Percentiles rank a stretch among this genome's conserved stretches.
Conservation (phyloP, 2,329 filamentous ascomycete species). For the Phoma herbarum region DNA sequence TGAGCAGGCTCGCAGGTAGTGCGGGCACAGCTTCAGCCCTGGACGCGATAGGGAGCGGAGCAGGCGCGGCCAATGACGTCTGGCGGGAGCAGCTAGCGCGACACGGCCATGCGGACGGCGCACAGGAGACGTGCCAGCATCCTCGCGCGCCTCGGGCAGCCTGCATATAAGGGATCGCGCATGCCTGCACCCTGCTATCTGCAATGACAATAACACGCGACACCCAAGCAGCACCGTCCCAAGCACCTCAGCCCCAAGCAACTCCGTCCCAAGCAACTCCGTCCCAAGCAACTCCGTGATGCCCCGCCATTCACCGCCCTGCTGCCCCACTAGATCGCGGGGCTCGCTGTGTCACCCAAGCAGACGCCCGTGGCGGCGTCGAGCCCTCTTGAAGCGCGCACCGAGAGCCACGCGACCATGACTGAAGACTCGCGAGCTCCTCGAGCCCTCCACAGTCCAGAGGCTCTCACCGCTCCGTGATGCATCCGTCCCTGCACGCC, state of each 20-base stretch:
- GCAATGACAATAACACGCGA: constrained; percentile 1
- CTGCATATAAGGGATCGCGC: constrained; percentile 7
- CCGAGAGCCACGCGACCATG: constrained; percentile 5
- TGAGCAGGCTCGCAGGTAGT: not conserved
- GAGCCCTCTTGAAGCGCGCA: not conserved
- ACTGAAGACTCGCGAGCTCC: not conserved
- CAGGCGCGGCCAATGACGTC: constrained; percentile 17
- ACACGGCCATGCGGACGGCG: not conserved
- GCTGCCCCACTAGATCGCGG: constrained; percentile 34
- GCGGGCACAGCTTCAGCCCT: not conserved
- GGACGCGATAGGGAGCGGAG: constrained; percentile 15
- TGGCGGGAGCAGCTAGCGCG: constrained; percentile 5
- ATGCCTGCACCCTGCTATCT: constrained; percentile 9
- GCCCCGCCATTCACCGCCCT: constrained; percentile 20
- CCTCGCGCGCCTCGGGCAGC: constrained; percentile 3
- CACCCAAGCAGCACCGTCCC: not conserved
- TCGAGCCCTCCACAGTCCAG: not conserved
- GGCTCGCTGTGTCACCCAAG: constrained; percentile 3
- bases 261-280: not conserved
- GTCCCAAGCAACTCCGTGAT: constrained; percentile 30
- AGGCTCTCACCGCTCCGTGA: constrained; percentile 15
- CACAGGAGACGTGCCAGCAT: not conserved
- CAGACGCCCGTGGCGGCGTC: constrained; percentile 2
- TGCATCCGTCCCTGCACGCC: constrained; percentile 4
- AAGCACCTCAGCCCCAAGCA: too few species aligned